These are phyloP conservation scores for Neurospora sp. DNA, from an alignment of 495 filamentous ascomycete genomes.

Conservation along the genomic window DNA sequence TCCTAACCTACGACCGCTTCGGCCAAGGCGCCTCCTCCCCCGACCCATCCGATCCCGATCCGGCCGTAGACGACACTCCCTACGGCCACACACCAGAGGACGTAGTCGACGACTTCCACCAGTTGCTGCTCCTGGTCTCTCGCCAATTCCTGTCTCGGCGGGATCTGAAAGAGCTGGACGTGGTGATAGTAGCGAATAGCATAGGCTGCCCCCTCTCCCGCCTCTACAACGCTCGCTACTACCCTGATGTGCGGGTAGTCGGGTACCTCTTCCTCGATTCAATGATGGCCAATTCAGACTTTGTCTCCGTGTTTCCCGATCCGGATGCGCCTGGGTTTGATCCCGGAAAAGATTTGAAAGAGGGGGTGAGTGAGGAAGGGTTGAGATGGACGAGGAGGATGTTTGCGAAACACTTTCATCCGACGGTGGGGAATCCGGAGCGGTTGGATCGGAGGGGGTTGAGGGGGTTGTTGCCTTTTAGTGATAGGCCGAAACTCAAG, in stretches of 20 bases:
- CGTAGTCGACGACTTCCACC: conserved; percentile 41
- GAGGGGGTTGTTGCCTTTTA: conserved; percentile 35
- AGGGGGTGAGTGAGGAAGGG: conserved; percentile 34
- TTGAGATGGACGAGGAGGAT: conserved; percentile 35
- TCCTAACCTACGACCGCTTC: conserved; percentile 56
- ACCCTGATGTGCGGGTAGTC: conserved; percentile 21
- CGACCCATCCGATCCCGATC: conserved; percentile 40
- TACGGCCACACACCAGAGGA: conserved; percentile 44
- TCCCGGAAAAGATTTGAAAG: conserved; percentile 22
- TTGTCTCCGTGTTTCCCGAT: conserved; percentile 50
- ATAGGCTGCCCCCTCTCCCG: conserved; percentile 52
- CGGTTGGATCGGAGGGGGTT: conserved; percentile 44
- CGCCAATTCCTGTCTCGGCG: neutral
- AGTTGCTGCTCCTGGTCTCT: conserved; percentile 35
- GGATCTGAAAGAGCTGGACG: neutral
- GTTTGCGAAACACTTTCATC: conserved; percentile 39
- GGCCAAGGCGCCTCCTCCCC: conserved; percentile 49
- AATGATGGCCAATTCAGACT: conserved; percentile 52
- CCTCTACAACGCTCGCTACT: conserved; percentile 41
- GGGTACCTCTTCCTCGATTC: conserved; percentile 51
- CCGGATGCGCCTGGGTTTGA: conserved; percentile 44
- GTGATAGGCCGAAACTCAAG: conserved; percentile 35
- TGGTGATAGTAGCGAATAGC: conserved; percentile 47
- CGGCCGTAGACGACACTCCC: conserved; percentile 16
- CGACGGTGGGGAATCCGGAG: conserved; percentile 45